Conservation (phyloP, 176 grass and related monocot species). For the Leersia perrieri region DNA sequence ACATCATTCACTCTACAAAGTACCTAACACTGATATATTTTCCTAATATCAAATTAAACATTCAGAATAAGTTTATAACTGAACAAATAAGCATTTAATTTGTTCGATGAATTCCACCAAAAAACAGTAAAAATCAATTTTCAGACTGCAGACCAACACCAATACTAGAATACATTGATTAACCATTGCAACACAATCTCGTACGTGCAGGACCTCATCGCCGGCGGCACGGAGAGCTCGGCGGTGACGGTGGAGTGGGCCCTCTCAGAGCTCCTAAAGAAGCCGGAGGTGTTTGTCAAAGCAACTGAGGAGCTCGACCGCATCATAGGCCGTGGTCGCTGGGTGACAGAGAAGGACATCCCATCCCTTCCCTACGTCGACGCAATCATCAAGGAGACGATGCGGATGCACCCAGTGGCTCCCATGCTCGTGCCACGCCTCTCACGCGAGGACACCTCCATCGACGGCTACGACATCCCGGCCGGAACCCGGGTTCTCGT, state of each 20-base stretch:
- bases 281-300: constrained; percentile 46
- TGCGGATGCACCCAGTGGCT: constrained; percentile 58
- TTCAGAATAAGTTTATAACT: not conserved
- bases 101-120: not conserved
- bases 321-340: constrained; percentile 45
- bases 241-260: constrained; percentile 62
- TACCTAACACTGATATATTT: too few species aligned
- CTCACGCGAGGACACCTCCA: constrained; percentile 32
- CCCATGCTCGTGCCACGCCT: constrained; percentile 56
- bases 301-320: constrained; percentile 64
- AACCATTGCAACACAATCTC: not conserved
- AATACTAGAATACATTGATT: too few species aligned
- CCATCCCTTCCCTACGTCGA: constrained; percentile 44
- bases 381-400: constrained; percentile 68
- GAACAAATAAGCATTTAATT: not conserved
- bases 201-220: constrained; percentile 50
- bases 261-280: constrained; percentile 55
- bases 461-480: constrained; percentile 57
- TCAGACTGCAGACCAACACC: not conserved
- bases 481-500: constrained; percentile 55
- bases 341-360: constrained; percentile 66
- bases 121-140: not conserved
- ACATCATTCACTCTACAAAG: too few species aligned
- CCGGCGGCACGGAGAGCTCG: constrained; percentile 62
- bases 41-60: too few species aligned